These are phyloP conservation scores for Glycine tomentella DNA, from an alignment of 306 rosid species.

Conservation along the genomic window DNA sequence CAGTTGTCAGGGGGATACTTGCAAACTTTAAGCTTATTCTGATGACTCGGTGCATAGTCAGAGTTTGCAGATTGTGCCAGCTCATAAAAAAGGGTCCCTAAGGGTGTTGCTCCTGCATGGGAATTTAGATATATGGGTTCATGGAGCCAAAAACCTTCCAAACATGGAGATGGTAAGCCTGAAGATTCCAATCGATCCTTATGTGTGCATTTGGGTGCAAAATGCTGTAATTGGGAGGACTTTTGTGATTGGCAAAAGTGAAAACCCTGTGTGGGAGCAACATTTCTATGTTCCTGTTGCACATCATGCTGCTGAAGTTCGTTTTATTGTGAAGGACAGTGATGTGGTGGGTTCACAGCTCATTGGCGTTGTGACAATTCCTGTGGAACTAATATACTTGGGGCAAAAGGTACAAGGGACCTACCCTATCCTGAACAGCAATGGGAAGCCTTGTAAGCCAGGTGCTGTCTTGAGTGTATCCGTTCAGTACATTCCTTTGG, in stretches of 20 bases:
- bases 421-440: slow-evolving; percentile 70
- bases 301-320: slow-evolving; percentile 81
- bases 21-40: slow-evolving; percentile 51
- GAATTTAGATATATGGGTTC: slow-evolving; percentile 82
- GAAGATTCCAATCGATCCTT: slow-evolving; percentile 98
- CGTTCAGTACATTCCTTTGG: too few species aligned
- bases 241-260: slow-evolving; percentile 87
- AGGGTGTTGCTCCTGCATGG: slow-evolving; percentile 86
- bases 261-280: slow-evolving; percentile 91
- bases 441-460: too few species aligned
- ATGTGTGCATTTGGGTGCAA: slow-evolving; percentile 72
- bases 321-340: slow-evolving; percentile 89
- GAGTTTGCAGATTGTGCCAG: slow-evolving; percentile 74
- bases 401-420: slow-evolving; percentile 78
- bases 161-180: slow-evolving; percentile 92
- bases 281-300: slow-evolving; percentile 90
- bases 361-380: slow-evolving; percentile 82
- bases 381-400: slow-evolving; percentile 72
- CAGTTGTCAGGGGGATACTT: slow-evolving; percentile 50
- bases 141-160: slow-evolving; percentile 80
- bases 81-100: slow-evolving; percentile 67
- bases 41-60: slow-evolving; percentile 65
- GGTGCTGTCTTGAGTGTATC: too few species aligned
- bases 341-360: slow-evolving; percentile 94
- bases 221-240: slow-evolving; percentile 93